Conservation (phyloP, 345 rosid species). For the Hevea brasiliensis region DNA sequence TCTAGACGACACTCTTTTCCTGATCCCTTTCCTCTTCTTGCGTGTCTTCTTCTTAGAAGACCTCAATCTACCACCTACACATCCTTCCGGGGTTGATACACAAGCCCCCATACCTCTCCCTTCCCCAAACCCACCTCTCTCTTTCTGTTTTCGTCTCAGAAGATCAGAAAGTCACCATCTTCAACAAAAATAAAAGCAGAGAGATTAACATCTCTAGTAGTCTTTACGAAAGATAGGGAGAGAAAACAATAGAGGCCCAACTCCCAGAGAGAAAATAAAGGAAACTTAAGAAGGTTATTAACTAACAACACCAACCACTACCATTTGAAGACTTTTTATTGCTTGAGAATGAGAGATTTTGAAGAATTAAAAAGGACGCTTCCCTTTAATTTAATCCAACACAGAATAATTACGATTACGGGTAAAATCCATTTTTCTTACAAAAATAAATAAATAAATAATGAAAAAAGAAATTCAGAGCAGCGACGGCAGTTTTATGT, state of each 20-base stretch:
- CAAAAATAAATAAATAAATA: too few relatives aligned
- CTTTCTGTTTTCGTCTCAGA: too few relatives aligned
- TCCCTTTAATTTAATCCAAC: too few relatives aligned
- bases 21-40: slow-evolving; percentile 45
- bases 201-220: neutral
- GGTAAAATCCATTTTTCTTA: too few relatives aligned
- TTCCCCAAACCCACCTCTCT: neutral
- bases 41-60: slow-evolving; percentile 46
- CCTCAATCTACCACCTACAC: slow-evolving; percentile 62
- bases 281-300: neutral
- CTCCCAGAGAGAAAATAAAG: neutral
- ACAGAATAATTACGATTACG: too few relatives aligned
- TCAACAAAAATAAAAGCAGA: neutral
- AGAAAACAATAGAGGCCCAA: neutral
- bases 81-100: slow-evolving; percentile 67
- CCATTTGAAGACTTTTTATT: slow-evolving; percentile 9
- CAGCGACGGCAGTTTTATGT: too few relatives aligned
- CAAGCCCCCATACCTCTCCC: slow-evolving; percentile 69
- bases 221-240: slow-evolving; percentile 2
- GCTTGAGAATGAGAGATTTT: too few relatives aligned
- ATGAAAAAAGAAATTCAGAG: neutral
- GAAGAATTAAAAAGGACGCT: too few relatives aligned
- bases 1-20: slow-evolving; percentile 47
- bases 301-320: slow-evolving; percentile 6
- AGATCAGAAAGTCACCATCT: slow-evolving; percentile 24